Base-by-base conservation (phyloP, 805 yeast species). In the Candida adriatica region DNA sequence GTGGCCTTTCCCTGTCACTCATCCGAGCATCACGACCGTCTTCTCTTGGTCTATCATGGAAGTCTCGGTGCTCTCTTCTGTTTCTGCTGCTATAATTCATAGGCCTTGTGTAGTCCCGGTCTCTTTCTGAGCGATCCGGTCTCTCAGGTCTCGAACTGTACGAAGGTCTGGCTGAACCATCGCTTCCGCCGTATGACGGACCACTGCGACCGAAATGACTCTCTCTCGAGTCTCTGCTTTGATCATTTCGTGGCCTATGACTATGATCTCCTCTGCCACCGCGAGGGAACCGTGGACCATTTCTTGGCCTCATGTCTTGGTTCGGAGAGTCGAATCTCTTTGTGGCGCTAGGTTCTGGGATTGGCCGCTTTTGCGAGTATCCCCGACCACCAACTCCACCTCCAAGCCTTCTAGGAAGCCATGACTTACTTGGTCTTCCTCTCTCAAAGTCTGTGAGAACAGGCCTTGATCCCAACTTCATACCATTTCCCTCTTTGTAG, bases 341-440 rank as follows among this genome's bases (percentile, higher is more conserved):
- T 35, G 25, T 38, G 28, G 19, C 19, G 16, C 27, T 13, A 11
- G 30, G 31, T 10, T 43, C 48, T 13, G 38, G 45, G 25, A 33
- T 30, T 16, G 26, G 37, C n/a, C 44, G 45, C 26, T 41, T 53
- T 37, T 55, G 61, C 3, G 75, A 66, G 48, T 77, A 77, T 30
- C 76, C 75, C 34, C 92, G 64, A 2, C 95, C 95, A 4, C 96
- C 96, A n/a, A 83, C 56, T 0, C 96, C 96, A 4, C 96, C 96
- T 1, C 95, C 96, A 3, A 90, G 61, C 37, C 90, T 54, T 45
- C 81, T 52, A 1, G 94, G 92, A 34, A 66, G 68, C 81, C 88
- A 83, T 42, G 67, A 70, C 34, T 79, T 69, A 11, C 71, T 68
- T 1, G 74, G 55, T 27, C 92, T 58, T 2, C 86, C 82, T 36